Evolutionary conservation across 2,329 filamentous ascomycete species (phyloP).

Genomic region (Incumbomyces delicatus): DNA sequence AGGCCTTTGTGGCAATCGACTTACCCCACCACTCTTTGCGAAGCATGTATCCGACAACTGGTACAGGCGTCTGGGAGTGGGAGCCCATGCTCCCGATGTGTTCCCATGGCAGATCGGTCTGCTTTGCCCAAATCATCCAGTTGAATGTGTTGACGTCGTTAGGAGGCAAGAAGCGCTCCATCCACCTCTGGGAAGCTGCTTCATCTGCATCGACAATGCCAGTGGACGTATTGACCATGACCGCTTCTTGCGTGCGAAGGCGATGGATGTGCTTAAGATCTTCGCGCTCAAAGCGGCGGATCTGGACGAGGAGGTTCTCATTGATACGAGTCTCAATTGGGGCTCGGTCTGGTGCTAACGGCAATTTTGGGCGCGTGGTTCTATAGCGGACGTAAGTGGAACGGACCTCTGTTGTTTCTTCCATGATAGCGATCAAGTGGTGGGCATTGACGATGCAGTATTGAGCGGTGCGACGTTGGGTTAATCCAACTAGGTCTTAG

Average conservation of each 20-base stretch:
- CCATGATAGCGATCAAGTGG: too few species aligned
- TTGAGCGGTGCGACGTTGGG: too few species aligned
- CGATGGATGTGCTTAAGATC: conserved; percentile 4
- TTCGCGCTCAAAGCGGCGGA: neutral
- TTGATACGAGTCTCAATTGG: neutral
- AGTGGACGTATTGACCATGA: conserved; percentile 2
- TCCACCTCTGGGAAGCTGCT: conserved; percentile 1
- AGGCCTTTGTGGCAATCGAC: conserved; percentile 1
- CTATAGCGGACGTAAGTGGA: conserved; percentile 6
- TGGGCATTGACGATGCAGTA: too few species aligned
- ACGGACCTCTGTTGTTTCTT: neutral
- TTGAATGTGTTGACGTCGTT: conserved; percentile 1
- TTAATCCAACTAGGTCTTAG: too few species aligned
- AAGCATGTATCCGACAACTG: conserved; percentile 5
- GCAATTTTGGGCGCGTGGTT: conserved; percentile 1
- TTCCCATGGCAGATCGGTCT: conserved; percentile 1
- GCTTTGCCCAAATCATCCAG: conserved; percentile 3
- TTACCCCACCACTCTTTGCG: conserved; percentile 6
- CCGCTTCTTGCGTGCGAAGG: conserved; percentile 4
- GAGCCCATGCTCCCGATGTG: conserved; percentile 3
- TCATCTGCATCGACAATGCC: neutral
- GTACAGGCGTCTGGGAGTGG: neutral
- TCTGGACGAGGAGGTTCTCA: neutral
- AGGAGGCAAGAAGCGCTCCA: conserved; percentile 1
- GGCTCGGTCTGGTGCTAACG: neutral